phyloP scores from a whole-genome alignment of 371 early-diverging fungal species.

The Mortierella sp. region DNA sequence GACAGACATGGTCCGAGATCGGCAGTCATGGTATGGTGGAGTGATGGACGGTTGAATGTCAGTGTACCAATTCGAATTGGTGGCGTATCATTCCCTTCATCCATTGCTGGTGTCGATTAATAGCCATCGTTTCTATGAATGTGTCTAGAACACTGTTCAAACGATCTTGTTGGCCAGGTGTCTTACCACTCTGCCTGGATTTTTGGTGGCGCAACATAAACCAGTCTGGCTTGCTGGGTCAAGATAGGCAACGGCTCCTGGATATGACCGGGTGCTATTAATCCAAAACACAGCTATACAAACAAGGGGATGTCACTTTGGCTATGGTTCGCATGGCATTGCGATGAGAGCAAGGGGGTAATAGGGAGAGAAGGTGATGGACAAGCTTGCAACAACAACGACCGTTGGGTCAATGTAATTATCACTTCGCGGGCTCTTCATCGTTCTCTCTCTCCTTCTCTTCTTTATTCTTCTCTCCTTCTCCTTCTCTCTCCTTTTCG shows the following conservation, averaged over 20 bases:
- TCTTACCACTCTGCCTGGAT: not conserved
- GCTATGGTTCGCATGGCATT: not conserved
- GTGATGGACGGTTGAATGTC: no score
- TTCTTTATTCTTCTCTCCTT: conserved; percentile 2
- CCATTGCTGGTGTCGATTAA: not conserved
- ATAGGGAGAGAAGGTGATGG: not conserved
- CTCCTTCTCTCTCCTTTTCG: not conserved
- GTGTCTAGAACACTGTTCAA: not conserved
- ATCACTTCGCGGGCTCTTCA: not conserved
- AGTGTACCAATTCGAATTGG: not conserved
- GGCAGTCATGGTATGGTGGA: no score
- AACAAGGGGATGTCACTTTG: not conserved
- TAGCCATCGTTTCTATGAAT: not conserved
- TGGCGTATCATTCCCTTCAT: not conserved
- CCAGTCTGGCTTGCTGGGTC: not conserved
- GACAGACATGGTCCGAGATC: no score
- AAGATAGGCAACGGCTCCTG: not conserved
- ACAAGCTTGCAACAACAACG: not conserved
- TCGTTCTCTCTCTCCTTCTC: conserved; percentile 2
- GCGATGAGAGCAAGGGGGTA: not conserved
- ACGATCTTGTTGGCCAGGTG: not conserved
- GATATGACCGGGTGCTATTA: not conserved
- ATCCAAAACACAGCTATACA: not conserved
- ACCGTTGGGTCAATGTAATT: not conserved
- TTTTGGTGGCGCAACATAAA: not conserved